Evolutionary conservation across 345 rosid genomes (phyloP), one percentile per base, ranked within the genome.

Genomic region (Aurinia saxatilis): DNA sequence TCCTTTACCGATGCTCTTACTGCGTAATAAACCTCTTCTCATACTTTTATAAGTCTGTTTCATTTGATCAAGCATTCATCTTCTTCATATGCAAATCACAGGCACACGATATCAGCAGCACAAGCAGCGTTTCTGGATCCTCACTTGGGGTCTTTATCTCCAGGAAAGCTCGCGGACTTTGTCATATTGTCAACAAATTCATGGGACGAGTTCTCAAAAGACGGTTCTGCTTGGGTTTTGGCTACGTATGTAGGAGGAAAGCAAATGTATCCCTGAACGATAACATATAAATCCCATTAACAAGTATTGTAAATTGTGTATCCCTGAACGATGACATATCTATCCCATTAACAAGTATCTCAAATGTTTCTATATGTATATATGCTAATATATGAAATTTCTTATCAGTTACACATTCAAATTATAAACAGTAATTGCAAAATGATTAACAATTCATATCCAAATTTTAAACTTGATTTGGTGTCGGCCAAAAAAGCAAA

Each of bases 41-140:
- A 21, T 2, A 9, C 21, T 17, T 17, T 11, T 29, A 3, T 1
- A 40, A 34, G 44, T 41, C 19, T 67, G 10, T 12, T 12, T 11
- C 31, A 14, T 60, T 18, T 53, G 31, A 38, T 60, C 18, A 61
- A 29, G 29, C 44, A 15, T 53, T 15, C 35, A 42, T 64, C 55
- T 10, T 60, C 17, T 1, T 62, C 5, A 8, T 48, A 4, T 63
- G 51, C 9, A 49, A 42, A 73, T 63, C 38, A 55, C 85, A 88
- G 96, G 81, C 80, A 82, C 67, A 91, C 98, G 0, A 81, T 86
- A 42, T 83, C 90, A 53, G 98, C 98, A 13, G 96, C 96, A 55
- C 63, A 53, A 30, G 85, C 88, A n/a, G 83, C 92, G 67, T 88
- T 91, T 75, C 84, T 86, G 2, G 95, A 91, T 55, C 59, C 75